These are phyloP conservation scores for Papiliotrema terrestris DNA, from an alignment of 1,284 basidiomycete genomes.

Conservation along the genomic window DNA sequence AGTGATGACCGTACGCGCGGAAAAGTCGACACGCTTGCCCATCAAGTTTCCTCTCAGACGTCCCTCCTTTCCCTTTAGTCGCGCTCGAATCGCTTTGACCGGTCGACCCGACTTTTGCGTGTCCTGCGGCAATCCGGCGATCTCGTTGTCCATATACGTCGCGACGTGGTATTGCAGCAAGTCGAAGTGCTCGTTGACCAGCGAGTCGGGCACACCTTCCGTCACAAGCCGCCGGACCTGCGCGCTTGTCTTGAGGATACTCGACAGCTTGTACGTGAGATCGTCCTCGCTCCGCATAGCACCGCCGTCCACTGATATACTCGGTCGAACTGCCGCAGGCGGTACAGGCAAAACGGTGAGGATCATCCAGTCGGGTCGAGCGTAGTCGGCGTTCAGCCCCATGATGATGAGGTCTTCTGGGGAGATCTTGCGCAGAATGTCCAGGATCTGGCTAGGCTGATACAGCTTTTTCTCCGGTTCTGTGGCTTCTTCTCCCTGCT, in stretches of 20 bases:
- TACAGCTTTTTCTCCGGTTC: conserved; percentile 89
- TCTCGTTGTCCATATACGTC: conserved; percentile 99
- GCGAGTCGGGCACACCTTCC: conserved; percentile 94
- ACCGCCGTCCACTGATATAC: conserved; percentile 93
- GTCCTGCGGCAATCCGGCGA: conserved; percentile 95
- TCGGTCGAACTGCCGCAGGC: conserved; percentile 95
- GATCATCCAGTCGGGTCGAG: conserved; percentile 99
- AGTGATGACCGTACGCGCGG: conserved; percentile 97
- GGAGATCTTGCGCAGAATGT: conserved; percentile 88
- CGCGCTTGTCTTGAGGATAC: conserved; percentile 93
- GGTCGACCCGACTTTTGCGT: conserved; percentile 96
- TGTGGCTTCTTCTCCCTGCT: conserved; percentile 75
- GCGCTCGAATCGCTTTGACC: conserved; percentile 96
- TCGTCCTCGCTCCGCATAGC: conserved; percentile 97
- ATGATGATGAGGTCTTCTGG: conserved; percentile 85
- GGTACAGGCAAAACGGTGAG: conserved; percentile 96
- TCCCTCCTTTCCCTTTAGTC: conserved; percentile 98
- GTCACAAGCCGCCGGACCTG: conserved; percentile 90
- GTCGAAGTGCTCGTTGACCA: conserved; percentile 95
- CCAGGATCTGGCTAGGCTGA: conserved; percentile 85
- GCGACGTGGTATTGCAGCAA: conserved; percentile 97
- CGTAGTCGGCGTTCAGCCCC: conserved; percentile 92
- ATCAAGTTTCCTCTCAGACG: conserved; percentile 96
- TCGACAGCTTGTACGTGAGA: conserved; percentile 95
- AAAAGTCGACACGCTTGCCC: conserved; percentile 99